Base-by-base conservation (phyloP, 257 asterid genomes). In the Galeopsis tetrahit region DNA sequence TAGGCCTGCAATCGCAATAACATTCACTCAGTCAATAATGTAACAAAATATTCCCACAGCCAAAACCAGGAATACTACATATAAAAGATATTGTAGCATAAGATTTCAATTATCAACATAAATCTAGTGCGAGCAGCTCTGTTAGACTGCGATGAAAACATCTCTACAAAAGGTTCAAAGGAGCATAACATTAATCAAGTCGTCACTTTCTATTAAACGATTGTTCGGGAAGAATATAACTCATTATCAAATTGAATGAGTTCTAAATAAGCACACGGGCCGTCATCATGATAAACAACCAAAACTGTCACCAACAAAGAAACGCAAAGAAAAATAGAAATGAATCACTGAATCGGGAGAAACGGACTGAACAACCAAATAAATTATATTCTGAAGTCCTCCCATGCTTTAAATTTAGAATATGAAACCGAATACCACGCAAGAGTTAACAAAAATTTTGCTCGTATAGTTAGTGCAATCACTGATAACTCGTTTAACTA, bases 1-100 rank as follows among this genome's bases (percentile, higher is more conserved):
- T 77, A 81, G 56, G 76, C 66, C 97, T 91, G 93, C 78, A 71
- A 48, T 52, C 74, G 64, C 60, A 70, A 66, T 6, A 69, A 60
- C 49, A 75, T 52, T 38, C 51, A 39, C 68, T 52, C 73, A 69
- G 52, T 28, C 21, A 21, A 32, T 5, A 42, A 40, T 33, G 66
- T 60, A 52, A 63, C 59, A 56, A 13, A 46, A 34, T 44, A 21
- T 17, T 46, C 9, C 74, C 32, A 48, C 11, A 6, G 52, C 32
- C 35, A 36, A 21, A 53, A 17, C 65, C 61, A n/a, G 5, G 31
- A 15, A 58, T 39, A 32, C n/a, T 59, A 60, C 62, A 40, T 38
- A 58, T n/a, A 63, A 55, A 14, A 40, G 10, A 36, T 35, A 35
- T 10, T 9, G 58, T 38, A 48, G 43, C 6, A 57, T 36, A 49